Conservation (phyloP, 441 rosid species). For the Croton laevigatus region DNA sequence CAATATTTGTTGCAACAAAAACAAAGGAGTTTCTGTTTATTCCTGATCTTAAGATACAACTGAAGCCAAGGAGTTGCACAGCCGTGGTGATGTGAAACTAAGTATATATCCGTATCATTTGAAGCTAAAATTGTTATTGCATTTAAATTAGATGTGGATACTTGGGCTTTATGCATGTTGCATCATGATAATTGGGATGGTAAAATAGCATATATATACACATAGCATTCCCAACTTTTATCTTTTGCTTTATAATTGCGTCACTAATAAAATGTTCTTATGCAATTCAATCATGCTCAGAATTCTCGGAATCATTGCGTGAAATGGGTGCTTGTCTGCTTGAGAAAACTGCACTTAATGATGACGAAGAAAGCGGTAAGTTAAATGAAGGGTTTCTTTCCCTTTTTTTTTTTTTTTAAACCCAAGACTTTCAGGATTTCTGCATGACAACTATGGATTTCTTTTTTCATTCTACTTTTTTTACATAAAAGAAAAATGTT, state of each 20-base stretch:
- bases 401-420: too few species aligned
- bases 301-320: slow-evolving; percentile 86
- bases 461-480: not conserved
- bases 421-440: not conserved
- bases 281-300: slow-evolving; percentile 36
- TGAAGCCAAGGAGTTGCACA: not conserved
- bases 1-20: too few species aligned
- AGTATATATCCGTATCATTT: not conserved
- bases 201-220: not conserved
- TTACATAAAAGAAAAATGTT: not conserved
- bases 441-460: not conserved
- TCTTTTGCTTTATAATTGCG: not conserved
- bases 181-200: not conserved
- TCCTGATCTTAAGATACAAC: not conserved
- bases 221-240: not conserved
- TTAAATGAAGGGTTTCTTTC: not conserved
- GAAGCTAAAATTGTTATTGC: not conserved
- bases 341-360: slow-evolving; percentile 64
- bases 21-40: not conserved
- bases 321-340: slow-evolving; percentile 93
- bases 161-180: not conserved
- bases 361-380: slow-evolving; percentile 77
- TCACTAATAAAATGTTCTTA: slow-evolving; percentile 7
- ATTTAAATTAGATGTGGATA: not conserved
- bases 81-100: not conserved